Conservation (phyloP, 1,284 basidiomycete species). For the Cerrena zonata region DNA sequence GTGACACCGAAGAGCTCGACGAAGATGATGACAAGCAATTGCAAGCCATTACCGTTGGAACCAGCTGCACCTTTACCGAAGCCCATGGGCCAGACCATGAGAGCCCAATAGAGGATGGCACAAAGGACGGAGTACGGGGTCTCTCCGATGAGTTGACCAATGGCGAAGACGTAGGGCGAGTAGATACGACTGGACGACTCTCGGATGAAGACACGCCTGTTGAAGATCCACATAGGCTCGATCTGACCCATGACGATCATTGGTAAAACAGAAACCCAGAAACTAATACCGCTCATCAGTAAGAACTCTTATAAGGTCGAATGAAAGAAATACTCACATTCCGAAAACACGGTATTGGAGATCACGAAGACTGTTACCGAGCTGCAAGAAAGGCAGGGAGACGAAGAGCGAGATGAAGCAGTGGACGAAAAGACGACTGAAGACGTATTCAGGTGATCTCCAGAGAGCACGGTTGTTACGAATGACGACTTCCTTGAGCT, state of each 20-base stretch:
- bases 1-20: conserved; percentile 75
- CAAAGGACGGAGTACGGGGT: conserved; percentile 75
- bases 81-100: conserved; percentile 72
- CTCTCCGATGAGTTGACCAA: conserved; percentile 78
- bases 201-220: conserved; percentile 46
- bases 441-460: conserved; percentile 79
- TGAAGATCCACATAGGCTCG: conserved; percentile 82
- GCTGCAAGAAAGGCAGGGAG: conserved; percentile 79
- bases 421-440: conserved; percentile 77
- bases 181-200: conserved; percentile 75
- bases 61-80: conserved; percentile 64
- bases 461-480: conserved; percentile 77
- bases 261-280: conserved; percentile 67
- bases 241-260: conserved; percentile 77
- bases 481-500: conserved; percentile 68
- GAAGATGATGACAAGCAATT: conserved; percentile 66
- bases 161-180: conserved; percentile 76
- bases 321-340: conserved; percentile 42
- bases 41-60: conserved; percentile 66
- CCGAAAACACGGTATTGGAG: conserved; percentile 83
- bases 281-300: conserved; percentile 34
- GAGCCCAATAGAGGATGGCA: conserved; percentile 70
- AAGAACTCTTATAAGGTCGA: neutral
- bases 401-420: conserved; percentile 74
- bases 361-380: conserved; percentile 61